Conservation (phyloP, 768 basidiomycete species). For the Russula lepida region DNA sequence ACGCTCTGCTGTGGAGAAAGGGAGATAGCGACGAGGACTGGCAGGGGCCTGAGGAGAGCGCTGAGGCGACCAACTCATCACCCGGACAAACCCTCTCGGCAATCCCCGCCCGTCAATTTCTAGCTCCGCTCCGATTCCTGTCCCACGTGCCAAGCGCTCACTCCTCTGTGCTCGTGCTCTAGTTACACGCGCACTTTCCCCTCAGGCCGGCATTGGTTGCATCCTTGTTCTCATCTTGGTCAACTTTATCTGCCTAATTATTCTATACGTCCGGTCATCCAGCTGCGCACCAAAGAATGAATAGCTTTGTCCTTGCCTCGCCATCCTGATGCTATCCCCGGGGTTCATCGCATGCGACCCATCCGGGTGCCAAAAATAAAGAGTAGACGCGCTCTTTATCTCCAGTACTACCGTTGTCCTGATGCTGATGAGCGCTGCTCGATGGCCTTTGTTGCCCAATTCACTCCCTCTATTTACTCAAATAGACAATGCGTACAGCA, state of each 20-base stretch:
- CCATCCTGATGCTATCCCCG: background rate
- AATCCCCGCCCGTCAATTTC: slow-evolving; percentile 3
- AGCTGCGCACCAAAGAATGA: background rate
- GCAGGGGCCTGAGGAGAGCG: slow-evolving; percentile 10
- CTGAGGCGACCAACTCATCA: slow-evolving; percentile 16
- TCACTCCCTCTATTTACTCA: background rate
- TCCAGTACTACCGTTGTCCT: background rate
- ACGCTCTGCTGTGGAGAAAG: background rate
- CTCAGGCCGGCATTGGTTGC: background rate
- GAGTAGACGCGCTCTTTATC: background rate
- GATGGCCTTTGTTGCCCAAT: background rate
- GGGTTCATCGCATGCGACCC: background rate
- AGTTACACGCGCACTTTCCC: background rate
- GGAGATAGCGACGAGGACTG: slow-evolving; percentile 16
- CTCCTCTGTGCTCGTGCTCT: background rate
- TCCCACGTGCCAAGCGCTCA: background rate
- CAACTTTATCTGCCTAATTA: background rate
- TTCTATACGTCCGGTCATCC: background rate
- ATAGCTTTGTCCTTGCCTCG: background rate
- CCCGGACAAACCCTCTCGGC: slow-evolving; percentile 3
- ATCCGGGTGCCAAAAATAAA: background rate
- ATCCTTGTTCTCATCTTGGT: background rate
- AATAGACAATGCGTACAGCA: background rate
- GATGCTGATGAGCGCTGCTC: background rate
- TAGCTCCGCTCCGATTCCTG: slow-evolving; percentile 9